phyloP scores from a whole-genome alignment of 2,329 filamentous ascomycete genomes.

The Penicillium palitans region DNA sequence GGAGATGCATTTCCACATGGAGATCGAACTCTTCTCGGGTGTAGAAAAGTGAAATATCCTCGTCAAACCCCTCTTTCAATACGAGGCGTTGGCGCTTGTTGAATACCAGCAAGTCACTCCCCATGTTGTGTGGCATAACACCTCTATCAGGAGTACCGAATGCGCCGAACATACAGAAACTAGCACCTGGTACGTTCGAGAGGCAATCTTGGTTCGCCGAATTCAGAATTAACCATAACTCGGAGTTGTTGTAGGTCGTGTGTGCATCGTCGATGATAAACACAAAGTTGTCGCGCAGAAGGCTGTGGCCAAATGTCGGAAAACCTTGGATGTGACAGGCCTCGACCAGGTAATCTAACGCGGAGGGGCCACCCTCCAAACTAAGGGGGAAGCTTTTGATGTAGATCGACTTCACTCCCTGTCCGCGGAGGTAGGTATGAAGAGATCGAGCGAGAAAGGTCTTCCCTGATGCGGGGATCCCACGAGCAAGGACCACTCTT shows the following conservation, averaged over 20 bases:
- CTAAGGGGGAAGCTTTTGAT: not conserved
- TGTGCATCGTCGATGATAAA: not conserved
- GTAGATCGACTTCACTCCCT: not conserved
- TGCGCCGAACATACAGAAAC: not conserved
- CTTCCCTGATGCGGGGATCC: not conserved
- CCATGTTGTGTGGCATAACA: not conserved
- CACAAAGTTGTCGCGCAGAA: not conserved
- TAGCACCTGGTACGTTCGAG: not conserved
- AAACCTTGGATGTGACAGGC: not conserved
- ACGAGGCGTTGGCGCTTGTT: not conserved
- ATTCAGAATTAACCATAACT: not conserved
- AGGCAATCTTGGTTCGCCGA: not conserved
- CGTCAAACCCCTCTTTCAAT: no score
- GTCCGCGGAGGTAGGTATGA: not conserved
- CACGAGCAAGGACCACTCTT: not conserved
- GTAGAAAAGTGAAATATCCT: not conserved
- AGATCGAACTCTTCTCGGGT: not conserved
- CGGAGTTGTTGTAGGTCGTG: not conserved
- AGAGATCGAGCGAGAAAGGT: not conserved
- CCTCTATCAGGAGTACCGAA: not conserved
- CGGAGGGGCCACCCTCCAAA: not conserved
- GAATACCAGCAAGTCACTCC: not conserved
- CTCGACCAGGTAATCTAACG: not conserved
- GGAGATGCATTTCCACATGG: not conserved
- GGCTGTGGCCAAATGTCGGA: no score